These are phyloP conservation scores for Erysiphe pisi DNA, from an alignment of 2,329 filamentous ascomycete species.

Conservation along the genomic window DNA sequence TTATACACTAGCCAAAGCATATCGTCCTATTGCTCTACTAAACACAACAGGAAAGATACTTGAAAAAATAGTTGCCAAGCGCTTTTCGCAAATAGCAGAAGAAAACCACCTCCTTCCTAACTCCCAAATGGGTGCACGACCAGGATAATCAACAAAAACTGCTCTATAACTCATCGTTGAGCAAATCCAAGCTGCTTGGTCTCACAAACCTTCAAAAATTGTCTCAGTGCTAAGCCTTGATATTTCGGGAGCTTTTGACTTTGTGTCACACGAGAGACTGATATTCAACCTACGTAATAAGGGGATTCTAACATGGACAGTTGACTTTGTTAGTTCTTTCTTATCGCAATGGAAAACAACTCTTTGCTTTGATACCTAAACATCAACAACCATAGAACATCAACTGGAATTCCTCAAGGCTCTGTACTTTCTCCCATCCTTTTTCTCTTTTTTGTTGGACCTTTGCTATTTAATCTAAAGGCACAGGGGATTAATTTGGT, in stretches of 20 bases:
- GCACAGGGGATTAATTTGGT: too few species aligned
- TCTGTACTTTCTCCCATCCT: too few species aligned
- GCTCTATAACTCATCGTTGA: neutral
- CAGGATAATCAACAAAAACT: neutral
- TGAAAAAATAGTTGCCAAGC: neutral
- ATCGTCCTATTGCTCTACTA: neutral
- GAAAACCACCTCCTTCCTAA: neutral
- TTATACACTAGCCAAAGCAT: neutral
- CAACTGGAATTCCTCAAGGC: too few species aligned
- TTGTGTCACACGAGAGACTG: neutral
- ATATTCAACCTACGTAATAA: neutral
- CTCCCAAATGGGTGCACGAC: neutral
- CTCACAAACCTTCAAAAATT: neutral
- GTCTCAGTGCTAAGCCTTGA: neutral
- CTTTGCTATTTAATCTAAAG: too few species aligned
- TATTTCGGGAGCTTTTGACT: neutral
- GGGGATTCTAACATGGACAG: neutral
- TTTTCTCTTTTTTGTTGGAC: too few species aligned
- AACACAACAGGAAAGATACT: neutral
- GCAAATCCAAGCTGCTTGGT: neutral
- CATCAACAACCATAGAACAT: too few species aligned
- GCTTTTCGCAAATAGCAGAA: neutral
- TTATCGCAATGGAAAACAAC: neutral
- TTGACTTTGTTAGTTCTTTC: neutral
- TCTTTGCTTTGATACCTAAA: too few species aligned